phyloP scores from a whole-genome alignment of 2,329 filamentous ascomycete genomes.

The Colletotrichum orchidophilum region DNA sequence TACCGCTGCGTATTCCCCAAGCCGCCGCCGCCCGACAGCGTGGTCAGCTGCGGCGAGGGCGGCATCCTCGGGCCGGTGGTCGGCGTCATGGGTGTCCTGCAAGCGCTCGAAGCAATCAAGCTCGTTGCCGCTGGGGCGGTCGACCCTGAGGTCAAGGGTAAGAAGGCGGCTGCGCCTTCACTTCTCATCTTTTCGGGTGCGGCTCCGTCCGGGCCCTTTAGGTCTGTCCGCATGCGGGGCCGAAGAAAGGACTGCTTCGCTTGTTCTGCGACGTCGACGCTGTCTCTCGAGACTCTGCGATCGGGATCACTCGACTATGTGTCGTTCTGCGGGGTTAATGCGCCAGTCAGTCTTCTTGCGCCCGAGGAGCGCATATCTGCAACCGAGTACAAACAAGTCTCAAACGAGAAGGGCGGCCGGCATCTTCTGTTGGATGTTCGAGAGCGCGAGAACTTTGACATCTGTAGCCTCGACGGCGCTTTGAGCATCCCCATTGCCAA shows the following conservation, averaged over 20 bases:
- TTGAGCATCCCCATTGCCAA: conserved; percentile 71
- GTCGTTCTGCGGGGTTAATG: conserved; percentile 79
- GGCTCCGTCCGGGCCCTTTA: conserved; percentile 62
- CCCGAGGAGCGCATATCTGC: conserved; percentile 75
- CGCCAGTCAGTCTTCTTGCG: conserved; percentile 64
- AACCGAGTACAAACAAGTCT: conserved; percentile 60
- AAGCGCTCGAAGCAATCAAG: conserved; percentile 90
- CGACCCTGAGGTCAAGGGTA: conserved; percentile 35
- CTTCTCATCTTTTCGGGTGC: conserved; percentile 61
- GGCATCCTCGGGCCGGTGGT: conserved; percentile 94
- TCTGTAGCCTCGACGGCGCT: conserved; percentile 79
- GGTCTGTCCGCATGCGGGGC: conserved; percentile 77
- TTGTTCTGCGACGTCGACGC: conserved; percentile 71
- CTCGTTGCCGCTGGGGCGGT: conserved; percentile 65
- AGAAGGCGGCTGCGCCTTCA: conserved; percentile 35
- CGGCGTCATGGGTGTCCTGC: conserved; percentile 90
- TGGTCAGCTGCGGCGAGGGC: conserved; percentile 90
- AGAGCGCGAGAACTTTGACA: conserved; percentile 84
- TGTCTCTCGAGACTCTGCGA: conserved; percentile 70
- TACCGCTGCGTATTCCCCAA: conserved; percentile 93
- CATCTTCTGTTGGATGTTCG: conserved; percentile 83
- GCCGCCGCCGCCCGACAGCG: conserved; percentile 83
- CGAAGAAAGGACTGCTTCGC: conserved; percentile 77
- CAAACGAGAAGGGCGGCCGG: conserved; percentile 20
- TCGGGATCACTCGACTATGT: conserved; percentile 82